Evolutionary conservation across 345 rosid species (phyloP), one percentile per base, ranked within the genome.

Genomic region (Eucalyptus pauciflora): DNA sequence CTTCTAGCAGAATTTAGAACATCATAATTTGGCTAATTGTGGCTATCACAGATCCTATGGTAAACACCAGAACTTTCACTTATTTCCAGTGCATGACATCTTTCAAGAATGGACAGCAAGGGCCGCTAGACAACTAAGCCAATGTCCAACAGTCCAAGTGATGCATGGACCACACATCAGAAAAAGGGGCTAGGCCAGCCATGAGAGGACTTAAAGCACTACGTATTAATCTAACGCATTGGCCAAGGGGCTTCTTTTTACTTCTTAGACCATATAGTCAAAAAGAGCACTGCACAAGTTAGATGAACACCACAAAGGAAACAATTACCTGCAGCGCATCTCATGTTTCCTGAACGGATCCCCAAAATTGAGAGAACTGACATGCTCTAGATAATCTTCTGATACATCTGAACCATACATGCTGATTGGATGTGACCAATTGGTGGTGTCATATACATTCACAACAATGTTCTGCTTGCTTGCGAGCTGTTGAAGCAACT

Each of bases 291-390:
- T 76, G 83, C 27, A 18, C 48, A 11, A 76, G 83, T 76, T 76
- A 76, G 83, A 76, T 37, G 46, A 71, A 71, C 81, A 76, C 46
- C 83, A 76, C 22, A 41, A 52, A 90, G 67, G 60, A 45, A 49
- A 87, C 79, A 89, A 41, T 87, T 92, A 97, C 99, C 99, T 96
- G 98, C 99, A 97, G n/a, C 92, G 95, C 99, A 97, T 96, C 93
- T 96, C 99, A 91, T 97, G 99, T 91, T 92, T 96, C 91, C 98
- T 93, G 87, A 92, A 93, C n/a, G 99, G 99, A 94, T 97, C 99
- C 67, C 99, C 99, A 92, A 97, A 97, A 90, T 91, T 96, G 87
- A 97, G 96, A 90, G 88, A 41, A 90, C 98, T 97, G 90, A 94
- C 90, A 91, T 87, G 95, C 92, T 94, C 94, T 93, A 96, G 92